Base-by-base conservation (phyloP, 2,329 filamentous ascomycete genomes). In the Stagonosporopsis chrysanthemi region DNA sequence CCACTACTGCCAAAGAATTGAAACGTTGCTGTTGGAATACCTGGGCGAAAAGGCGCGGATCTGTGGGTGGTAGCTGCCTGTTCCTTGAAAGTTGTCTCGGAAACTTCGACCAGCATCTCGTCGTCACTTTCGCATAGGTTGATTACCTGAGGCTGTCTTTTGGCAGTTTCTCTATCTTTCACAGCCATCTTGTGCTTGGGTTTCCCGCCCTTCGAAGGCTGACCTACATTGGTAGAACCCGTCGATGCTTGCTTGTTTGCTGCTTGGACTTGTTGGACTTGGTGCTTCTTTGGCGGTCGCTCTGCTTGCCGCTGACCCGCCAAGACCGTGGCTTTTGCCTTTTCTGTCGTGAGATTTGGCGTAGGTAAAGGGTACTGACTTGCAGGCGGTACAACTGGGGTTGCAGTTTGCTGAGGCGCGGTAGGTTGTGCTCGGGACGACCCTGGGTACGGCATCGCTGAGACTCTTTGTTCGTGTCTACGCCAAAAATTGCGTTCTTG, bases 121-220 rank as follows among this genome's bases (percentile, higher is more conserved):
- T 53, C 55, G 12, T 43, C 45, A 23, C 47, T 43, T 6, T 41
- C 42, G 17, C 50, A 46, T 6, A 54, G 29, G 19, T 51, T 23
- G 17, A 54, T 40, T 0, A 36, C 19, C n/a, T 24, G 19, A 14
- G 2, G 7, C 7, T 51, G 22, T 11, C 33, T 38, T 7, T n/a
- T 33, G 6, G 28, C 15, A 5, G 2, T 22, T 22, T 24, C 7
- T 4, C 17, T 36, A 4, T 14, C 11, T 12, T n/a, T 38, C 22
- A 17, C 22, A 2, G 14, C 14, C 22, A 23, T 15, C 12, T 8
- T n/a, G 8, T 35, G 17, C 26, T 38, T 51, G 14, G 19, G 6
- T 7, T 43, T 42, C n/a, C 17, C 19, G 15, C 23, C 11, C 8
- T 28, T 33, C 0, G 28, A n/a, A 6, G 12, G n/a, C 19, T 38